Percentiles rank a stretch among this genome's conserved stretches.
Evolutionary conservation across 495 filamentous ascomycete species (phyloP).

Genomic region (Penicillium simplicissimum): DNA sequence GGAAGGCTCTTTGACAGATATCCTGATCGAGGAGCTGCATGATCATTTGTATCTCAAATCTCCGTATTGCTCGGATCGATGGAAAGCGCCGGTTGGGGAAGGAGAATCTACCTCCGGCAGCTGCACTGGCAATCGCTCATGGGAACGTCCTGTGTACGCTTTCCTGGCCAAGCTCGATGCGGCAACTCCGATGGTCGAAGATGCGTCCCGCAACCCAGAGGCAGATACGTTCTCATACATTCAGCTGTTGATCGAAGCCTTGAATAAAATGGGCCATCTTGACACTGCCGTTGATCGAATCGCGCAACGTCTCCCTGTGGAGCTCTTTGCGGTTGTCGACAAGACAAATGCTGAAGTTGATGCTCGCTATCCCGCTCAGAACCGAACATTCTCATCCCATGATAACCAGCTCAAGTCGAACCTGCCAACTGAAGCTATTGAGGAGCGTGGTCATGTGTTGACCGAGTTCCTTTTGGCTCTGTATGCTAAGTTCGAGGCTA

Average conservation of each 20-base stretch:
- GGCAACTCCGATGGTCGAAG: slow-evolving; percentile 73
- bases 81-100: slow-evolving; percentile 63
- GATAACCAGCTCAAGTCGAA: slow-evolving; percentile 46
- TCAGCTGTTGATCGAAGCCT: slow-evolving; percentile 78
- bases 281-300: slow-evolving; percentile 85
- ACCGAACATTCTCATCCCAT: slow-evolving; percentile 55
- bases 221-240: slow-evolving; percentile 94
- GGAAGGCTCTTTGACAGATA: slow-evolving; percentile 88
- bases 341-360: slow-evolving; percentile 93
- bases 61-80: slow-evolving; percentile 91
- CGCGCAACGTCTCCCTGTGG: slow-evolving; percentile 89
- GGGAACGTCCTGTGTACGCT: slow-evolving; percentile 68
- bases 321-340: slow-evolving; percentile 91
- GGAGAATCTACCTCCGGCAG: slow-evolving; percentile 53
- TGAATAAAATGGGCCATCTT: slow-evolving; percentile 84
- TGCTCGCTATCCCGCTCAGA: slow-evolving; percentile 75
- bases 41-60: slow-evolving; percentile 97
- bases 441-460: slow-evolving; percentile 75
- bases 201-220: slow-evolving; percentile 87
- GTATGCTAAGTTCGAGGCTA: slow-evolving; percentile 95
- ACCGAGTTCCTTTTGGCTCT: slow-evolving; percentile 88
- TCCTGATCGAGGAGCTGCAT: slow-evolving; percentile 92
- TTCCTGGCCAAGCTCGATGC: slow-evolving; percentile 81
- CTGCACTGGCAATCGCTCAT: slow-evolving; percentile 33
- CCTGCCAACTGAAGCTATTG: slow-evolving; percentile 64